Base-by-base conservation (phyloP, 192 early-diverging fungal genomes). In the Coemansia sp. region DNA sequence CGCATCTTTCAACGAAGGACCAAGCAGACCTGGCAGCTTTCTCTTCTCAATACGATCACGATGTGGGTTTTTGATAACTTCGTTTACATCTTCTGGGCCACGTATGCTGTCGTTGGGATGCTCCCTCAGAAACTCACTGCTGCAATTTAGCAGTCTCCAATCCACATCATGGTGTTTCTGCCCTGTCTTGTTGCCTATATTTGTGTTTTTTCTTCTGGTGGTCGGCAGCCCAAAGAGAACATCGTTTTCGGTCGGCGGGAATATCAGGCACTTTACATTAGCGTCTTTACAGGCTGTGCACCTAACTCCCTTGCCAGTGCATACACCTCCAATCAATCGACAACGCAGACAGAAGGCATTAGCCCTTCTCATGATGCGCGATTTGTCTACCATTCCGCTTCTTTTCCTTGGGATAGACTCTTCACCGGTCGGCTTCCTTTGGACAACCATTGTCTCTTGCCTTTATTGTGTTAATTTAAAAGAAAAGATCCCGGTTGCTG, bases 71-170 rank as follows among this genome's bases (percentile, higher is more conserved):
- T 71, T 69, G 1, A 47, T 47, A 10, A 71, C 11, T 12, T 44
- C 39, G 53, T 32, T 38, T 12, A 71, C 13, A 32, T 69, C 65
- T 19, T 77, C 75, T 0, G 73, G 70, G 16, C 53, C 43, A 40
- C 23, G 56, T 21, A 69, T 2, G 1, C 43, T 61, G 32, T 38
- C 11, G 45, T 45, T 69, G 16, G 58, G 7, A 18, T 56, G 21
- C 16, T 74, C 64, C 23, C 21, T 16, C 56, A 81, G 47, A 56
- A 81, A 81, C 66, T 81, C 74, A 0, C 40, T 15, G 47, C 69
- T 58, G 42, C 62, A 39, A 40, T 21, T 56, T 59, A 66, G 40
- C 18, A 16, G 38, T 44, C 7, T 65, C 77, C 72, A 75, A 32
- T n/a, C 44, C 38, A n/a, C 18, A 9, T 47, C 4, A 2, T 9